Base-by-base conservation (phyloP, 2,329 filamentous ascomycete genomes). In the Phyllosticta citrichinensis region DNA sequence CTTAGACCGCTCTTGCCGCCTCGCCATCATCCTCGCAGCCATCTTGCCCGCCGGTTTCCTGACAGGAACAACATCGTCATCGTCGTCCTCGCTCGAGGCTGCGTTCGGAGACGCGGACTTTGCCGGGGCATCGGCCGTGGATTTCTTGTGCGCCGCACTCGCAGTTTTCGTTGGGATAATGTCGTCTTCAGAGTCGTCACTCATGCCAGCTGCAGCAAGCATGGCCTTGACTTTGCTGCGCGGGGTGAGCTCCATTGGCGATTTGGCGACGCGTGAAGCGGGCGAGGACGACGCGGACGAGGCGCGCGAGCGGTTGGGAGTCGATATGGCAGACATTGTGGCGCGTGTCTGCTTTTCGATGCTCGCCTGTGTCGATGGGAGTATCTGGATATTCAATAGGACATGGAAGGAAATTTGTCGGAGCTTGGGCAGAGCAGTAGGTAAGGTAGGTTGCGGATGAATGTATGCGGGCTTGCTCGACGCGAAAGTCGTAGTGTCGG, bases 1-100 rank as follows among this genome's bases (percentile, higher is more conserved):
- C 30, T 66, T 62, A 25, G 69, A 47, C 33, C 62, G 55, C 9
- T 60, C 53, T 51, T 66, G 58, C n/a, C 40, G 40, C 40, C 40
- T 47, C 56, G 55, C 22, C 33, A 63, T 80, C 80, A 91, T 84
- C 57, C 83, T 79, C 17, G 86, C 80, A 12, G 86, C 86, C 65
- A 89, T 77, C 58, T 82, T 81, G 24, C 87, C 86, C 60, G 81
- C 80, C 0, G 87, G 87, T 57, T 62, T 65, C 53, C 77, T 76
- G 2, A 65, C 62, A 11, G 63, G 63, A 35, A 66, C 65, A 30
- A 62, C 65, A 1, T 74, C 73, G 0, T 62, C 60, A 6, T 35
- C 54, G 9, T 58, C 51, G 5, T n/a, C 40, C 17, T n/a, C 40
- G n/a, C 40, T 47, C 9, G 35, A 50, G 12, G 52, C 19, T 1